Evolutionary conservation across 106 monocot genomes (phyloP).

Genomic region (Apostasia shenzhenica): DNA sequence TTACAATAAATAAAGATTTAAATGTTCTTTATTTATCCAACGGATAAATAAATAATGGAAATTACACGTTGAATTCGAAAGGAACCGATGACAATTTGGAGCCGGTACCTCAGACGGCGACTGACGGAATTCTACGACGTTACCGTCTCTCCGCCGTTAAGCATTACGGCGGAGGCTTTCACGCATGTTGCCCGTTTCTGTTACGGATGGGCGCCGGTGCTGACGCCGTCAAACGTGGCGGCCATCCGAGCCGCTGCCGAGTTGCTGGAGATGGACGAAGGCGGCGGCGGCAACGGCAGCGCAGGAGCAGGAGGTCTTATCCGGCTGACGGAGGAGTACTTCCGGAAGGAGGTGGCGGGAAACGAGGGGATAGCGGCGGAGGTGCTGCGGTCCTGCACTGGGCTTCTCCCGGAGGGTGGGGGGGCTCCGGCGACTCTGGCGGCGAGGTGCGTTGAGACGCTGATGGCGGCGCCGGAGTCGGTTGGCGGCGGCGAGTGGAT

Average conservation of each 20-base stretch:
- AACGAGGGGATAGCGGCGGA: slow-evolving; percentile 24
- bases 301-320: slow-evolving; percentile 13
- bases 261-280: slow-evolving; percentile 56
- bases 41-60: neutral
- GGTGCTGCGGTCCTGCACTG: slow-evolving; percentile 46
- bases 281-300: slow-evolving; percentile 5
- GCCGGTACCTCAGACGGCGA: slow-evolving; percentile 56
- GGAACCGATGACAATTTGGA: slow-evolving; percentile 44
- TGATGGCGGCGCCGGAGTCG: slow-evolving; percentile 23
- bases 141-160: slow-evolving; percentile 39
- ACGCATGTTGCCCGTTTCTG: slow-evolving; percentile 35
- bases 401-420: slow-evolving; percentile 25
- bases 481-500: slow-evolving; percentile 34
- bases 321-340: slow-evolving; percentile 52
- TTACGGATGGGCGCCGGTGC: slow-evolving; percentile 43
- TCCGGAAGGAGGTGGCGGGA: slow-evolving; percentile 48
- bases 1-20: neutral
- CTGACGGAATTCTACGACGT: slow-evolving; percentile 37
- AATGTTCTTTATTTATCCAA: neutral
- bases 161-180: slow-evolving; percentile 53
- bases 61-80: slow-evolving; percentile 7
- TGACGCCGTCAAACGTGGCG: slow-evolving; percentile 59
- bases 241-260: slow-evolving; percentile 43
- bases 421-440: slow-evolving; percentile 31
- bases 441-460: slow-evolving; percentile 55